phyloP scores from a whole-genome alignment of 257 asterid species.

The Solanum piurae region DNA sequence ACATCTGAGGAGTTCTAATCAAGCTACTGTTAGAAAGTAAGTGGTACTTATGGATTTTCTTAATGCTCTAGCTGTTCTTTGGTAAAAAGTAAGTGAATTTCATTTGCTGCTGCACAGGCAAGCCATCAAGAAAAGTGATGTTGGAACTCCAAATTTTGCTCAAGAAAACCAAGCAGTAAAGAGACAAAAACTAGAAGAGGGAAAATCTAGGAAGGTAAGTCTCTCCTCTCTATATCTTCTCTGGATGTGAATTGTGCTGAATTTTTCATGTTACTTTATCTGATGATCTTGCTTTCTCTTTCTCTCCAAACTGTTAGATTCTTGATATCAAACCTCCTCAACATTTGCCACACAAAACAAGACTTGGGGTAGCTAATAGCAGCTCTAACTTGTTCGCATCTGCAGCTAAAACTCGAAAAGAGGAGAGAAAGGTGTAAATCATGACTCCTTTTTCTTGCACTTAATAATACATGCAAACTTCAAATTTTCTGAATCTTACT shows the following conservation, averaged over 20 bases:
- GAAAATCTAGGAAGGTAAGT: constrained; percentile 67
- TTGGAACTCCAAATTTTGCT: constrained; percentile 48
- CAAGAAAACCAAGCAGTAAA: constrained; percentile 88
- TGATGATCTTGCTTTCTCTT: neutral
- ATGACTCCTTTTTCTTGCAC: neutral
- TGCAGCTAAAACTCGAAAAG: constrained; percentile 47
- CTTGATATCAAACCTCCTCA: constrained; percentile 54
- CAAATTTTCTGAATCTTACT: neutral
- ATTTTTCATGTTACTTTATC: neutral
- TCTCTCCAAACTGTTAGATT: constrained; percentile 33
- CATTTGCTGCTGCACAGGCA: constrained; percentile 28
- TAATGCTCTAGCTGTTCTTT: neutral
- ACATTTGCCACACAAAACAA: constrained; percentile 71
- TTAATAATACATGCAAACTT: neutral
- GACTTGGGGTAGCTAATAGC: constrained; percentile 34
- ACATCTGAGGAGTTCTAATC: constrained; percentile 34
- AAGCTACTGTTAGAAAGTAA: constrained; percentile 52
- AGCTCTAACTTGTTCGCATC: constrained; percentile 34
- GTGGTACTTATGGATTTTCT: neutral
- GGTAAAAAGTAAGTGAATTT: neutral
- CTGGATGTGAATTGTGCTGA: neutral
- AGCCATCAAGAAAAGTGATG: constrained; percentile 26
- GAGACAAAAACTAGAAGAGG: constrained; percentile 87
- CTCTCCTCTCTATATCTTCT: neutral
- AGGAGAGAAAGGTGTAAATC: constrained; percentile 53